Conservation (phyloP, 2,329 filamentous ascomycete genomes). For the Ophiostoma piceae region DNA sequence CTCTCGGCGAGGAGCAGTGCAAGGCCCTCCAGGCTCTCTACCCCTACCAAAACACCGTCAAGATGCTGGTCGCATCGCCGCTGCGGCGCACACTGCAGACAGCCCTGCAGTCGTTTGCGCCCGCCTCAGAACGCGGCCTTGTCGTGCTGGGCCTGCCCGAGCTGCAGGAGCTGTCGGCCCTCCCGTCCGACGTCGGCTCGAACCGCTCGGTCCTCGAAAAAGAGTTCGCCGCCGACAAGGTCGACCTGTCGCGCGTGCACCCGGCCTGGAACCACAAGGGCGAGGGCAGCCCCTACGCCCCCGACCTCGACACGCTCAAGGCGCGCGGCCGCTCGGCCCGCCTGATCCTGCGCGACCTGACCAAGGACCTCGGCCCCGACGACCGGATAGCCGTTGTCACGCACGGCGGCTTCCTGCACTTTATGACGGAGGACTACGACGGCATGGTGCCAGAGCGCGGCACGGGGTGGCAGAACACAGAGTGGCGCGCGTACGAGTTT, state of each 20-base stretch:
- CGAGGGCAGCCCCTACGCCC: constrained; percentile 42
- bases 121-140: constrained; percentile 42
- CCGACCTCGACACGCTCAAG: constrained; percentile 49
- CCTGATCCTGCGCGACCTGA: constrained; percentile 48
- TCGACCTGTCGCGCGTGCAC: constrained; percentile 59
- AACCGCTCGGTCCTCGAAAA: constrained; percentile 47
- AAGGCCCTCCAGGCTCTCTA: constrained; percentile 56
- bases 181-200: constrained; percentile 72
- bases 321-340: constrained; percentile 57
- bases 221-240: constrained; percentile 53
- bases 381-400: constrained; percentile 47
- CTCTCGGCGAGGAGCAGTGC: constrained; percentile 72
- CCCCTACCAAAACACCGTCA: constrained; percentile 58
- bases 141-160: constrained; percentile 64
- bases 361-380: constrained; percentile 40
- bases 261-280: constrained; percentile 69
- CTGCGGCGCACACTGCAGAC: constrained; percentile 78
- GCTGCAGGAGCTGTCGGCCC: constrained; percentile 69
- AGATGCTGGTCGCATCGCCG: constrained; percentile 70
- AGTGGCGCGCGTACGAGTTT: constrained; percentile 65
- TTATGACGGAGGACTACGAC: constrained; percentile 75
- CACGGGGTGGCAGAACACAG: constrained; percentile 70
- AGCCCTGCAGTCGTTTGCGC: constrained; percentile 62
- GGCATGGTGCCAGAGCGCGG: constrained; percentile 45
- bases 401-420: constrained; percentile 53